Evolutionary conservation across 2,329 filamentous ascomycete genomes (phyloP).

Genomic region (Seiridium unicorne): DNA sequence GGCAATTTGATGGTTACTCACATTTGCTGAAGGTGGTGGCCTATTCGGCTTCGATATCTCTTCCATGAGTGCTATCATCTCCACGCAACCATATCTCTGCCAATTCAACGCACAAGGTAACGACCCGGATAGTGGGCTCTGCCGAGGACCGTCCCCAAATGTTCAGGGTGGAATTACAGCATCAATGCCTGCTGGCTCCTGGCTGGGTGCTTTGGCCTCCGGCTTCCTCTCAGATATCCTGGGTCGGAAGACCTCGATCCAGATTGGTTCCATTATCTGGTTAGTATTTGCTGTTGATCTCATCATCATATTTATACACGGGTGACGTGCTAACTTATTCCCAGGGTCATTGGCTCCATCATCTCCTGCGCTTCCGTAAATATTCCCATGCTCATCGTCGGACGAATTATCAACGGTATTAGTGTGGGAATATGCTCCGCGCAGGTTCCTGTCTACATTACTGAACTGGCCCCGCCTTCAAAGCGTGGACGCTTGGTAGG

Average conservation of each 20-base stretch:
- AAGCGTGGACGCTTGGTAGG: conserved; percentile 9
- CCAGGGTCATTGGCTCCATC: conserved; percentile 47
- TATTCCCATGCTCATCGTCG: conserved; percentile 60
- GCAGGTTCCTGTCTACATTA: conserved; percentile 70
- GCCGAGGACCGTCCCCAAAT: conserved; percentile 48
- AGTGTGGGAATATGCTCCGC: conserved; percentile 72
- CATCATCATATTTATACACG: no score
- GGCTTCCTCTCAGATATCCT: conserved; percentile 57
- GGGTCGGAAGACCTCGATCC: conserved; percentile 47
- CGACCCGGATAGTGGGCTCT: conserved; percentile 27
- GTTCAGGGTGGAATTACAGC: conserved; percentile 66
- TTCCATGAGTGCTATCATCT: conserved; percentile 44
- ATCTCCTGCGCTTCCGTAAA: conserved; percentile 44
- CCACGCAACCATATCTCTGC: conserved; percentile 38
- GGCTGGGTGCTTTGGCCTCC: conserved; percentile 60
- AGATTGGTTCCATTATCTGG: conserved; percentile 50
- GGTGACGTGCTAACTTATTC: not conserved
- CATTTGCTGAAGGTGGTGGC: conserved; percentile 28
- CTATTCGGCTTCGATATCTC: conserved; percentile 44
- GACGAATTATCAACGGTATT: conserved; percentile 69
- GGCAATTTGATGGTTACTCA: not conserved
- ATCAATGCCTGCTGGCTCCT: conserved; percentile 70
- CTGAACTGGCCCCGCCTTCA: conserved; percentile 57
- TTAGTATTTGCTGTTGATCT: conserved; percentile 26
- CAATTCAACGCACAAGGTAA: conserved; percentile 36